A percentile compares a stretch with the other conserved stretches of the same genome.
Evolutionary conservation across 768 basidiomycete genomes (phyloP).

Genomic region (Pulveroboletus frians): DNA sequence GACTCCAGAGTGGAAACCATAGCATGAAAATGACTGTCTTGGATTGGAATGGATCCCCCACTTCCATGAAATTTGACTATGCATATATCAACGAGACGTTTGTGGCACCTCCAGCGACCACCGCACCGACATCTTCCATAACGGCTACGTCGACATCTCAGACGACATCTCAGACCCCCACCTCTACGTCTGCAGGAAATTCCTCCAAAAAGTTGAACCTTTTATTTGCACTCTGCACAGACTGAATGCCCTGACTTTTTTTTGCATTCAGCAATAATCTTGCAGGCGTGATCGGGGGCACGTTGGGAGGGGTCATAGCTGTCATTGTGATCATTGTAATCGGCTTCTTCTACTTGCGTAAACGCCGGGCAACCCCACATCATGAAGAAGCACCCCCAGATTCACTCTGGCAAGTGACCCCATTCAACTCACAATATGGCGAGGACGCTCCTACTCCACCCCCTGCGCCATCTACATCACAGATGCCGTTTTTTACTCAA

Average conservation of each 20-base stretch:
- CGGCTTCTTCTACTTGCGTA: conserved; percentile 7
- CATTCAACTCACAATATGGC: conserved; percentile 1
- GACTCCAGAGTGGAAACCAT: conserved; percentile 14
- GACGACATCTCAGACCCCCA: not conserved
- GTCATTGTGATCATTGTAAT: not conserved
- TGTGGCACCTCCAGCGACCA: conserved; percentile 3
- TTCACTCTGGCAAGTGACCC: not conserved
- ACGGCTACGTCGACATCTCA: not conserved
- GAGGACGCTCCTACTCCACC: not conserved
- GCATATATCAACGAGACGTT: conserved; percentile 22
- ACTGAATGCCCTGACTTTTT: conserved; percentile 1
- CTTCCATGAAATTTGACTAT: conserved; percentile 27
- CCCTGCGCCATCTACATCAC: not conserved
- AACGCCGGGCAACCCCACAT: not conserved
- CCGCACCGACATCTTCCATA: not conserved
- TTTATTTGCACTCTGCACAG: not conserved
- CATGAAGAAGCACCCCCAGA: not conserved
- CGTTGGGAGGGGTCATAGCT: conserved; percentile 11
- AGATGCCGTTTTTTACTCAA: not conserved
- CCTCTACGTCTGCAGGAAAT: not conserved
- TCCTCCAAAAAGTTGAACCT: conserved; percentile 6
- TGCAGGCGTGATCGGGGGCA: conserved; percentile 11
- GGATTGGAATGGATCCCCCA: conserved; percentile 13
- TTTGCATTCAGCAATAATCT: conserved; percentile 7
- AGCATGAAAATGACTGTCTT: conserved; percentile 20